Evolutionary conservation across 495 filamentous ascomycete species (phyloP).

Genomic region (Penicillium pancosmium): DNA sequence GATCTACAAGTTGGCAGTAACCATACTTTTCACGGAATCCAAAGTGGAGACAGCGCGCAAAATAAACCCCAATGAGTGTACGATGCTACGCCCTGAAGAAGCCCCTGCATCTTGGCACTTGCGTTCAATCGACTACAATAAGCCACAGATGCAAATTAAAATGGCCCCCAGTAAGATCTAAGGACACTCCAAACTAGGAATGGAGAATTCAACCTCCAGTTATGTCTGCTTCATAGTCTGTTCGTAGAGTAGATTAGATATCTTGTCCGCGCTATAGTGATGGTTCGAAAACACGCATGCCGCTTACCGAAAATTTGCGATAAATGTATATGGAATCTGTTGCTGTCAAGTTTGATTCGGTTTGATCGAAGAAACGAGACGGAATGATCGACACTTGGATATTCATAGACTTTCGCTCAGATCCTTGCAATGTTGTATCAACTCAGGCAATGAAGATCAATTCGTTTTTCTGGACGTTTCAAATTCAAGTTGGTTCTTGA

Average conservation of each 20-base stretch:
- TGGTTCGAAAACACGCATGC: no score
- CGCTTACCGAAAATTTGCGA: no score
- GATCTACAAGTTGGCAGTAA: neutral
- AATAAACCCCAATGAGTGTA: neutral
- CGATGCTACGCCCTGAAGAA: neutral
- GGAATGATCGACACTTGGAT: neutral
- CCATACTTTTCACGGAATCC: neutral
- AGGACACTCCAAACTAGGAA: neutral
- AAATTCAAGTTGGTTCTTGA: no score
- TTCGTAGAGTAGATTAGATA: no score
- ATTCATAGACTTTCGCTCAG: neutral
- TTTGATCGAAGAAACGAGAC: neutral
- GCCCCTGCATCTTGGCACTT: neutral
- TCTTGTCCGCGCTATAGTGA: no score
- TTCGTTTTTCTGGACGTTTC: no score
- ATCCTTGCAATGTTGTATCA: neutral
- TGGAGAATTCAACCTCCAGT: no score
- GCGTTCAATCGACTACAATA: no score
- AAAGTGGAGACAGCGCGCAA: neutral
- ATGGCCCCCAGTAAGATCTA: constrained; percentile 1
- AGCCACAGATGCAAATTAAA: no score
- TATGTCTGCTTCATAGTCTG: no score
- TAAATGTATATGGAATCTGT: no score
- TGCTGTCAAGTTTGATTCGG: no score
- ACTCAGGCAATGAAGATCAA: neutral